Percentiles rank a stretch among this genome's conserved stretches.
Evolutionary conservation across 2,329 filamentous ascomycete genomes (phyloP).

Genomic region (Alternaria gansuensis): DNA sequence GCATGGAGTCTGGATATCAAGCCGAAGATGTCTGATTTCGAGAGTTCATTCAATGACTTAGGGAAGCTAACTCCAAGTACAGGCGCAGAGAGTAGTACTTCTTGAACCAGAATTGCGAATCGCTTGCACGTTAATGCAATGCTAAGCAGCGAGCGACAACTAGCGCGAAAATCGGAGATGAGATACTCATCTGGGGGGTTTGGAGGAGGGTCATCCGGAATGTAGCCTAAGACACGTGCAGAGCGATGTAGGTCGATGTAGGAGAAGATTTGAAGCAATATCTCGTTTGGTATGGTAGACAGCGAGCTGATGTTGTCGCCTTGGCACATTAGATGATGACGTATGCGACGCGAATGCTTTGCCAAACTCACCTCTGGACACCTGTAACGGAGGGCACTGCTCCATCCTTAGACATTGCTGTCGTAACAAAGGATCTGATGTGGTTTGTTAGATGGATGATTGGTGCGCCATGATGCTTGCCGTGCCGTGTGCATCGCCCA

Average conservation of each 20-base stretch:
- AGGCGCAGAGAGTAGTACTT: conserved; percentile 14
- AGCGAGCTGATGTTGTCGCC: conserved; percentile 4
- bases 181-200: conserved; percentile 15
- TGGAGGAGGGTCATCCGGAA: conserved; percentile 24
- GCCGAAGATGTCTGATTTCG: neutral
- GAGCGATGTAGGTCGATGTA: conserved; percentile 18
- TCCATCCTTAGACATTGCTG: neutral
- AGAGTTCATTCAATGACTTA: neutral
- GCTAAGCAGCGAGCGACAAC: conserved; percentile 11
- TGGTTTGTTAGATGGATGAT: neutral
- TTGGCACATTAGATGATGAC: conserved; percentile 9
- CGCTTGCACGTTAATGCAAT: conserved; percentile 26
- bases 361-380: neutral
- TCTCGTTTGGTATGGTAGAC: conserved; percentile 22
- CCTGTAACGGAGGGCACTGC: neutral
- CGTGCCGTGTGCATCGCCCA: neutral
- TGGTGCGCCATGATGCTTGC: neutral
- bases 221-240: conserved; percentile 24
- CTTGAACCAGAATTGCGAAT: conserved; percentile 20
- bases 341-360: neutral
- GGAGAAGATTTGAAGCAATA: conserved; percentile 24
- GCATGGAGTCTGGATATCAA: conserved; percentile 14
- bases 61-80: conserved; percentile 9
- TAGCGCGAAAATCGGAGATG: conserved; percentile 15
- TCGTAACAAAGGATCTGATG: neutral